Conservation (phyloP, 192 early-diverging fungal species). For the Umbelopsis vinacea region DNA sequence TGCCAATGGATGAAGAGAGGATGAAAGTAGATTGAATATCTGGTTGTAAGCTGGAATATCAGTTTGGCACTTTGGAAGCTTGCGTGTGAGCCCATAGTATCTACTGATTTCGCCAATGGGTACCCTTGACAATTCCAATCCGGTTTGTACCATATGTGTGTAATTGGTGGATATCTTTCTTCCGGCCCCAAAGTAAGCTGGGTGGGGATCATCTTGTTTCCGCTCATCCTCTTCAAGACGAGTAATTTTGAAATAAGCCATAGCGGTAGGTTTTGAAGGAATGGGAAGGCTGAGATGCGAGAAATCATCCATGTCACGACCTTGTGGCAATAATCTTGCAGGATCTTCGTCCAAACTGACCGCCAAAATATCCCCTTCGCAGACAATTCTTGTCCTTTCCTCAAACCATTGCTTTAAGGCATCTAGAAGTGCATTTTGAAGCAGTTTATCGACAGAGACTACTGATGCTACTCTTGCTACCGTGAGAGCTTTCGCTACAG, state of each 20-base stretch:
- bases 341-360: constrained; percentile 68
- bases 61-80: constrained; percentile 41
- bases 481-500: constrained; percentile 61
- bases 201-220: constrained; percentile 24
- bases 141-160: constrained; percentile 69
- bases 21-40: constrained; percentile 64
- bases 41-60: constrained; percentile 43
- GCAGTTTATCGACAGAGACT: constrained; percentile 58
- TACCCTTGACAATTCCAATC: constrained; percentile 62
- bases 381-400: constrained; percentile 63
- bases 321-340: constrained; percentile 47
- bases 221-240: constrained; percentile 29
- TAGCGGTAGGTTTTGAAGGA: constrained; percentile 27
- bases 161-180: constrained; percentile 54
- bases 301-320: constrained; percentile 39
- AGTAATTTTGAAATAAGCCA: constrained; percentile 61
- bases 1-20: constrained; percentile 77
- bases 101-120: constrained; percentile 44
- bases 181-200: constrained; percentile 35
- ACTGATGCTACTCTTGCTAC: constrained; percentile 72
- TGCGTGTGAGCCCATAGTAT: constrained; percentile 34
- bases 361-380: constrained; percentile 67
- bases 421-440: constrained; percentile 60
- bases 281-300: constrained; percentile 20
- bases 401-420: constrained; percentile 70